Percentiles rank a stretch among this genome's conserved stretches.
Evolutionary conservation across 2,329 filamentous ascomycete genomes (phyloP).

Genomic region (Alternaria arborescens): DNA sequence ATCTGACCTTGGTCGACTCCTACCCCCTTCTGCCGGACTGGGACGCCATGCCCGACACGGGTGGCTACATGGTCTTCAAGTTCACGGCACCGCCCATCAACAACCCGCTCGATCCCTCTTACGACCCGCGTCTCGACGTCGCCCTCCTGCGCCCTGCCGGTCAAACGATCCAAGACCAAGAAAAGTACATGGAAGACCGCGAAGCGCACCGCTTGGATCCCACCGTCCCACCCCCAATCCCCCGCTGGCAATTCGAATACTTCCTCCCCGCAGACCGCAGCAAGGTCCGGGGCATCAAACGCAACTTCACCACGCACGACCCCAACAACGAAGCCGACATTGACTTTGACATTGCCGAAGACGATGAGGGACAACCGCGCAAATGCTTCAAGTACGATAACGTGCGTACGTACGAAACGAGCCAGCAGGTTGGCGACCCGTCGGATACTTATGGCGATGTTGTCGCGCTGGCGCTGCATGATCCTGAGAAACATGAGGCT

Average conservation of each 20-base stretch:
- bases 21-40: slow-evolving; percentile 70
- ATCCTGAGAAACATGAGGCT: slow-evolving; percentile 54
- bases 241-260: slow-evolving; percentile 67
- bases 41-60: slow-evolving; percentile 66
- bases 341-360: slow-evolving; percentile 44
- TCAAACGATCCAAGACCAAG: slow-evolving; percentile 61
- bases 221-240: slow-evolving; percentile 60
- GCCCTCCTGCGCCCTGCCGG: slow-evolving; percentile 65
- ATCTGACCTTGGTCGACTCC: slow-evolving; percentile 65
- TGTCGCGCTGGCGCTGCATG: slow-evolving; percentile 66
- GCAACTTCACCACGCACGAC: slow-evolving; percentile 64
- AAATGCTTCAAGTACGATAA: slow-evolving; percentile 66
- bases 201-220: slow-evolving; percentile 57
- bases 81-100: slow-evolving; percentile 68
- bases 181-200: slow-evolving; percentile 59
- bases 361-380: slow-evolving; percentile 56
- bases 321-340: slow-evolving; percentile 58
- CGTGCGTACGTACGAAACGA: slow-evolving; percentile 68
- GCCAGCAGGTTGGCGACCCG: slow-evolving; percentile 60
- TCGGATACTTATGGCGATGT: slow-evolving; percentile 63
- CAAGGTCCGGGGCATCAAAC: slow-evolving; percentile 61
- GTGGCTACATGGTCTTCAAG: slow-evolving; percentile 68
- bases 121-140: slow-evolving; percentile 68
- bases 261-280: slow-evolving; percentile 63
- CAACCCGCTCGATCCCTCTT: slow-evolving; percentile 54